A percentile compares a stretch with the other conserved stretches of the same genome.
These are phyloP conservation scores for Penicillium arizonense DNA, from an alignment of 495 filamentous ascomycete species.

Conservation along the genomic window DNA sequence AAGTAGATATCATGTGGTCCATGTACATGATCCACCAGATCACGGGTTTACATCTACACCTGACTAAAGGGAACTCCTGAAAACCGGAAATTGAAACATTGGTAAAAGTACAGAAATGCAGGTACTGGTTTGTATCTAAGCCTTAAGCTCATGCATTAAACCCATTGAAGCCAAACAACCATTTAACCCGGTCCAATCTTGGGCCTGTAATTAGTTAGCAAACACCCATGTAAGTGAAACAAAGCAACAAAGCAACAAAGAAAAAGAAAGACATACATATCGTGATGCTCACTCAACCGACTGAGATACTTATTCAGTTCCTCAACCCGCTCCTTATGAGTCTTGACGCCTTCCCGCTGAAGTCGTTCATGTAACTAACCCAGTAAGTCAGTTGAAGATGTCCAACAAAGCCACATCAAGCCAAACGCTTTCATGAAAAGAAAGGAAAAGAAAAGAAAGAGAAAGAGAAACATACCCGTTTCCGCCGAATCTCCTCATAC, in stretches of 20 bases:
- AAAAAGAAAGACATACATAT: slow-evolving; percentile 64
- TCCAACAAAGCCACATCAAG: slow-evolving; percentile 8
- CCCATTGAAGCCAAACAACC: neutral
- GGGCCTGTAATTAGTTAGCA: slow-evolving; percentile 45
- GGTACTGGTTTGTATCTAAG: no score
- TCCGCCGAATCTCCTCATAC: slow-evolving; percentile 75
- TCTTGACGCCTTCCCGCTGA: slow-evolving; percentile 82
- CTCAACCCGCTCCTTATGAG: slow-evolving; percentile 95
- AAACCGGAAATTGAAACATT: no score
- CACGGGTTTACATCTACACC: no score
- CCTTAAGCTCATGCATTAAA: no score
- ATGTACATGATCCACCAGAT: no score
- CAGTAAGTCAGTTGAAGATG: neutral
- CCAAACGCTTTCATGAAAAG: neutral
- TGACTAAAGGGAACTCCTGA: no score
- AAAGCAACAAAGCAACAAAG: neutral
- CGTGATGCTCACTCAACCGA: slow-evolving; percentile 92
- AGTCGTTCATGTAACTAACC: slow-evolving; percentile 67
- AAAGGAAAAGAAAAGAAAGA: slow-evolving; percentile 2
- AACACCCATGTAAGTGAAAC: neutral
- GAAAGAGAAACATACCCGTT: slow-evolving; percentile 60
- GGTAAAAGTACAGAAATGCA: slow-evolving; percentile 5
- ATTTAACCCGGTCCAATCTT: slow-evolving; percentile 72
- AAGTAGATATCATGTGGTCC: no score
- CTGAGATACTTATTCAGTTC: slow-evolving; percentile 93